Base-by-base conservation (phyloP, 2,329 filamentous ascomycete species). In the Grosmannia penicillata region DNA sequence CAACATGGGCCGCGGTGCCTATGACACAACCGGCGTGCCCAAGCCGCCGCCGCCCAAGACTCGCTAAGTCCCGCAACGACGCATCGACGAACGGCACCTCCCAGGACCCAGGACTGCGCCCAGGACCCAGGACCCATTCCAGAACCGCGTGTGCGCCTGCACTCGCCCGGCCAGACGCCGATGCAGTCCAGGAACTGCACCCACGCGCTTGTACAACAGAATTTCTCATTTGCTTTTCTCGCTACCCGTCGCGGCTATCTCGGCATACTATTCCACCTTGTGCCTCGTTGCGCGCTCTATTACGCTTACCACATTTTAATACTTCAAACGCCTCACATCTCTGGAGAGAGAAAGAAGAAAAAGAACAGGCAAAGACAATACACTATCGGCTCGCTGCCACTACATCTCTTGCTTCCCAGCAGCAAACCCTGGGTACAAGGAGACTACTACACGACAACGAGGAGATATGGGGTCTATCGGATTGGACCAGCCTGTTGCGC, bases 41-140 rank as follows among this genome's bases (percentile, higher is more conserved):
- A 58, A 58, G 49, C 56, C 56, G 10, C 51, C 53, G 36, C 56
- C 54, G 39, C 56, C 55, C 23, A 57, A 57, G 50, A 51, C 54
- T 28, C 50, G 53, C 43, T 56, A 56, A 53, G 28, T 22, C 8
- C 15, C 22, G 21, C 13, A 9, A 34, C 13, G 21, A 24, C 8
- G 8, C 30, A 19, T 6, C 15, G 21, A 27, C 21, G 11, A 25
- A 15, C 8, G 7, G 3, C 21, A 2, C 4, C 9, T 10, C 21
- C 10, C 24, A 11, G 10, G 3, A 13, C 10, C 14, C 26, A 31
- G 35, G 18, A 34, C 23, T 17, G 32, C 32, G n/a, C n/a, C n/a
- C n/a, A n/a, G n/a, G n/a, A n/a, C n/a, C n/a, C n/a, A n/a, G n/a
- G n/a, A n/a, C n/a, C n/a, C n/a, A n/a, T n/a, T n/a, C n/a, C n/a